Conservation (phyloP, 805 yeast genomes). For the Debaryomyces hansenii region DNA sequence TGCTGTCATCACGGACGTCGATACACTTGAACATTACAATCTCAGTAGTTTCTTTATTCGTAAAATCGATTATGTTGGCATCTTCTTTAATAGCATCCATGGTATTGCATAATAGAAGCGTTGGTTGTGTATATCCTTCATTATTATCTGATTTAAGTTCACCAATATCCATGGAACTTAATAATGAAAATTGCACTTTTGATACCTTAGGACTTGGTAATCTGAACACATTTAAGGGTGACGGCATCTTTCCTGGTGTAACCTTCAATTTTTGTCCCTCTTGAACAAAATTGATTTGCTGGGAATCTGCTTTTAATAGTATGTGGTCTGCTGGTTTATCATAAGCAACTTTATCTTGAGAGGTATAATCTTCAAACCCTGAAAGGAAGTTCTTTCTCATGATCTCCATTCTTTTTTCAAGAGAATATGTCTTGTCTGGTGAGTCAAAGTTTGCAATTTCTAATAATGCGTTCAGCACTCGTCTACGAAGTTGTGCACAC, state of each 20-base stretch:
- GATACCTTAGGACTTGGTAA: slow-evolving; percentile 1
- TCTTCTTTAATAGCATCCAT: slow-evolving; percentile 7
- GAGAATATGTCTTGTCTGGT: slow-evolving; percentile 50
- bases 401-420: slow-evolving; percentile 57
- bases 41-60: slow-evolving; percentile 33
- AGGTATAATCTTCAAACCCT: slow-evolving; percentile 53
- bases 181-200: slow-evolving; percentile 13
- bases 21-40: slow-evolving; percentile 45
- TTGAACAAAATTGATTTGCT: slow-evolving; percentile 13
- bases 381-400: slow-evolving; percentile 49
- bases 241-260: neutral
- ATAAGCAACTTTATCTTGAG: slow-evolving; percentile 27
- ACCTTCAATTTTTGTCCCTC: slow-evolving; percentile 3
- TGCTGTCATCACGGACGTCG: slow-evolving; percentile 38
- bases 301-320: slow-evolving; percentile 16
- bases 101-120: slow-evolving; percentile 21
- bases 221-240: slow-evolving; percentile 1
- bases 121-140: slow-evolving; percentile 8
- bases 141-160: slow-evolving; percentile 6
- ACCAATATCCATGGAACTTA: slow-evolving; percentile 16
- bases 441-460: slow-evolving; percentile 54
- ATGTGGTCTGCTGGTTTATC: slow-evolving; percentile 12
- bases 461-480: slow-evolving; percentile 57
- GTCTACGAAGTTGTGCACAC: slow-evolving; percentile 84
- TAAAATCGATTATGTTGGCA: slow-evolving; percentile 31